phyloP scores from a whole-genome alignment of 805 yeast species.

The Candida ipomoeae region DNA sequence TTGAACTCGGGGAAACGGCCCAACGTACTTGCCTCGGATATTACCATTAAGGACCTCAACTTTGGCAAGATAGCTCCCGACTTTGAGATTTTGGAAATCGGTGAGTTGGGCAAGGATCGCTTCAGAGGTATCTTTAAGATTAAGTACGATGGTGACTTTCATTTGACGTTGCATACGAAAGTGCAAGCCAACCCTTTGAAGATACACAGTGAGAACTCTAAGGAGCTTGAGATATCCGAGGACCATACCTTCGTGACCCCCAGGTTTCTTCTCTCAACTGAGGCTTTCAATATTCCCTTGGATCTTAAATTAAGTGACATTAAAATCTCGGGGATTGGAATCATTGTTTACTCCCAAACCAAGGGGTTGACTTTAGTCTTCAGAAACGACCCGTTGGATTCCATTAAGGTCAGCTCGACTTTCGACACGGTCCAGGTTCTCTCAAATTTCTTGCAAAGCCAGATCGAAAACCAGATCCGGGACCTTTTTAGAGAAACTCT shows the following conservation, averaged over 20 bases:
- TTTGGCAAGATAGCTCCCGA: conserved; percentile 73
- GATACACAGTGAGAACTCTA: conserved; percentile 50
- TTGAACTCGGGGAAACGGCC: conserved; percentile 72
- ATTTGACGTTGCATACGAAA: conserved; percentile 67
- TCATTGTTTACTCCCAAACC: conserved; percentile 74
- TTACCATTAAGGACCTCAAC: conserved; percentile 61
- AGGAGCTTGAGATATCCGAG: conserved; percentile 29
- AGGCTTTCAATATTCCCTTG: conserved; percentile 72
- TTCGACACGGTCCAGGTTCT: conserved; percentile 80
- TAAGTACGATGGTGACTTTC: conserved; percentile 71
- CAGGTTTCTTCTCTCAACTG: conserved; percentile 57
- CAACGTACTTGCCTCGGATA: conserved; percentile 63
- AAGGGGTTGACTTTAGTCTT: conserved; percentile 85
- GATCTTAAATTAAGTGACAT: conserved; percentile 71
- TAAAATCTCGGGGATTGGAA: conserved; percentile 72
- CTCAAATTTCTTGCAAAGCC: conserved; percentile 76
- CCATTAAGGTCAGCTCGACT: conserved; percentile 78
- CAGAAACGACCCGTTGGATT: conserved; percentile 83
- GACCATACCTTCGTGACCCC: conserved; percentile 57
- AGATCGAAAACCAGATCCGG: conserved; percentile 76
- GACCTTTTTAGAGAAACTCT: conserved; percentile 79
- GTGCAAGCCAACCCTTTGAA: conserved; percentile 83
- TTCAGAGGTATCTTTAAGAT: conserved; percentile 81
- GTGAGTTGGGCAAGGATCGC: conserved; percentile 70
- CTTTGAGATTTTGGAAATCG: conserved; percentile 76